These are phyloP conservation scores for Cystobasidium slooffiae DNA, from an alignment of 1,284 basidiomycete species.

Conservation along the genomic window DNA sequence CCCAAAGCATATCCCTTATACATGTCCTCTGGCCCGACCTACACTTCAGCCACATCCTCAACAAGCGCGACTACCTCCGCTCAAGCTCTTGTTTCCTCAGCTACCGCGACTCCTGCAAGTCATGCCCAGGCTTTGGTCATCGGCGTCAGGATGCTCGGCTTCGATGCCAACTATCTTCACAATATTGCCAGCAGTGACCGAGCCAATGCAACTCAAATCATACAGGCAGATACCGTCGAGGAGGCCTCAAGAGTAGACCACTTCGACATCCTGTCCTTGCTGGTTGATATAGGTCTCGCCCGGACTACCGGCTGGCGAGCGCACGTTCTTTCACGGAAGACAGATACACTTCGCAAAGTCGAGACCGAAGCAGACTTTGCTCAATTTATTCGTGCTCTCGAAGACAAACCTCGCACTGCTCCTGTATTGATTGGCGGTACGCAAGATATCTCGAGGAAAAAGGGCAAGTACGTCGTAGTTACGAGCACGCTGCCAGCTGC, in stretches of 20 bases:
- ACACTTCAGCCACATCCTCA: not conserved
- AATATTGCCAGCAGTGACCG: not conserved
- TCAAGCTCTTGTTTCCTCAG: not conserved
- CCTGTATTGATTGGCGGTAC: not conserved
- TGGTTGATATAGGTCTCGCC: too few relatives aligned
- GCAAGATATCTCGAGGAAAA: not conserved
- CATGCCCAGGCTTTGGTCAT: constrained; percentile 22
- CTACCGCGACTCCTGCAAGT: not conserved
- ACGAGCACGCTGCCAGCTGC: too few relatives aligned
- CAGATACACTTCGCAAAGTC: too few relatives aligned
- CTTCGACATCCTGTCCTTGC: too few relatives aligned
- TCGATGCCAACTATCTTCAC: constrained; percentile 22
- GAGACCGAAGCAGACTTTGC: too few relatives aligned
- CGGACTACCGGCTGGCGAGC: too few relatives aligned
- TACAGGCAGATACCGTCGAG: not conserved
- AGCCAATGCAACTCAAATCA: not conserved
- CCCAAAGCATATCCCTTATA: constrained; percentile 30
- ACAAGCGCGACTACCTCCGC: not conserved
- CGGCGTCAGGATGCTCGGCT: constrained; percentile 29
- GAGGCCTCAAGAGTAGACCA: not conserved
- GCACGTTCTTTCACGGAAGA: too few relatives aligned
- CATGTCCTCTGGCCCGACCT: constrained; percentile 10
- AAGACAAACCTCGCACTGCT: not conserved
- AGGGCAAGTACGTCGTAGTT: not conserved
- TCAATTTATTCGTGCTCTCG: not conserved